Evolutionary conservation across 1,284 basidiomycete species (phyloP).

Genomic region (Sanguinoderma infundibulare): DNA sequence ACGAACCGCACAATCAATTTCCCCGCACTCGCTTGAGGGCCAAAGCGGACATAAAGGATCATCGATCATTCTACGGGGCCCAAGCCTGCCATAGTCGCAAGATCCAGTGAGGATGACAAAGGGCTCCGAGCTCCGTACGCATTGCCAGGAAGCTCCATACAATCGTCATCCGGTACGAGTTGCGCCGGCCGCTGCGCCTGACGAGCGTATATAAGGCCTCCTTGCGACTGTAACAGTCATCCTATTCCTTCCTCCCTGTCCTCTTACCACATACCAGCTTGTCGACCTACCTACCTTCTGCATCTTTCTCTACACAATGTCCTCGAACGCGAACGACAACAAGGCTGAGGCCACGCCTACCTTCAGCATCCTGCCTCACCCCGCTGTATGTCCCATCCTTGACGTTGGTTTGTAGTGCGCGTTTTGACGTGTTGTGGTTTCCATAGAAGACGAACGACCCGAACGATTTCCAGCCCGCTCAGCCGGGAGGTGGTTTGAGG

Average conservation of each 20-base stretch:
- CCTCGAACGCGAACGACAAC: conserved; percentile 23
- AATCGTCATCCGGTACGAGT: too few relatives aligned
- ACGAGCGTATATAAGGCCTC: too few relatives aligned
- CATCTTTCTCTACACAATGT: conserved; percentile 13
- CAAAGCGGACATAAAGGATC: too few relatives aligned
- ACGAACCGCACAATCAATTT: conserved; percentile 12
- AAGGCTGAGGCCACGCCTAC: conserved; percentile 31
- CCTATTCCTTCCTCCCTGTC: too few relatives aligned
- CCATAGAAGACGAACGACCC: conserved; percentile 55
- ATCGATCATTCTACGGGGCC: too few relatives aligned
- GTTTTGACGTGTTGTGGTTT: not conserved
- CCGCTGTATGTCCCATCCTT: conserved; percentile 45
- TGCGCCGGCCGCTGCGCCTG: conserved; percentile 13
- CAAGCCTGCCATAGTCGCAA: too few relatives aligned
- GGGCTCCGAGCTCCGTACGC: too few relatives aligned
- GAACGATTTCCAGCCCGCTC: conserved; percentile 45
- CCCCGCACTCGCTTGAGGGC: too few relatives aligned
- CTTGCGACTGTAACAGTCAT: too few relatives aligned
- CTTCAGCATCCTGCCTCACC: conserved; percentile 54
- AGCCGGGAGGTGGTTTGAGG: conserved; percentile 44
- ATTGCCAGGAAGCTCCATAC: too few relatives aligned
- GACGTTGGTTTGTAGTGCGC: too few relatives aligned
- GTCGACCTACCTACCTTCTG: not conserved
- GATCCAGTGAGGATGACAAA: too few relatives aligned
- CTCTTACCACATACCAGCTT: not conserved